Conservation (phyloP, 371 early-diverging fungal genomes). For the Actinomortierella wolfii region DNA sequence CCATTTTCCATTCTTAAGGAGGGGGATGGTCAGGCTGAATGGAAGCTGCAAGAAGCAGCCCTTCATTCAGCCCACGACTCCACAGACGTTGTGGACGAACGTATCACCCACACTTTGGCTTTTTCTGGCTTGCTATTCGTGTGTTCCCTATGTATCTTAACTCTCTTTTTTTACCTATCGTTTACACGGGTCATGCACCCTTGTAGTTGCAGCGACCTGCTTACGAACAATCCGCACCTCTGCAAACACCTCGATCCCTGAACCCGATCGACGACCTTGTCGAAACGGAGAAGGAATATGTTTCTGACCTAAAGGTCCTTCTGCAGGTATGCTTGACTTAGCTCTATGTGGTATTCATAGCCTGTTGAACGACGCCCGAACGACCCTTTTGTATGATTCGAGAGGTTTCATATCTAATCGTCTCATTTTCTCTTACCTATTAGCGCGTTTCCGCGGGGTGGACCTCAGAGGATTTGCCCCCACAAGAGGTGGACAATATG, state of each 20-base stretch:
- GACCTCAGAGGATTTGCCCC: constrained; percentile 45
- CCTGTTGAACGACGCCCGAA: no score
- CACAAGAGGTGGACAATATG: constrained; percentile 39
- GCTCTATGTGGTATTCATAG: no score
- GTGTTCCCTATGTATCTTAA: constrained; percentile 2
- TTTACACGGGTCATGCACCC: no score
- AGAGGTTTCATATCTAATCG: neutral
- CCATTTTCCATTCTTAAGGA: no score
- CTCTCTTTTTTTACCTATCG: neutral
- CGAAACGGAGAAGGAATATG: constrained; percentile 45
- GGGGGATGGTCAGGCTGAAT: no score
- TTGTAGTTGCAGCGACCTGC: constrained; percentile 38
- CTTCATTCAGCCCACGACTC: no score
- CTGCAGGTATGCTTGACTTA: constrained; percentile 26
- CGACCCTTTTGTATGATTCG: neutral
- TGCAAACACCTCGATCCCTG: constrained; percentile 25
- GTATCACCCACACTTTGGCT: no score
- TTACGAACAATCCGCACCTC: constrained; percentile 27
- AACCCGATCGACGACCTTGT: constrained; percentile 42
- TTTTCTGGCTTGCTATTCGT: constrained; percentile 1
- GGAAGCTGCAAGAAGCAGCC: no score
- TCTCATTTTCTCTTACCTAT: neutral
- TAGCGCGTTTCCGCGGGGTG: constrained; percentile 46
- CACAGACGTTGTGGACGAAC: no score
- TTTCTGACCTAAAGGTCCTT: constrained; percentile 35